phyloP scores from a whole-genome alignment of 1,284 basidiomycete genomes.

The Sutorius eximius region DNA sequence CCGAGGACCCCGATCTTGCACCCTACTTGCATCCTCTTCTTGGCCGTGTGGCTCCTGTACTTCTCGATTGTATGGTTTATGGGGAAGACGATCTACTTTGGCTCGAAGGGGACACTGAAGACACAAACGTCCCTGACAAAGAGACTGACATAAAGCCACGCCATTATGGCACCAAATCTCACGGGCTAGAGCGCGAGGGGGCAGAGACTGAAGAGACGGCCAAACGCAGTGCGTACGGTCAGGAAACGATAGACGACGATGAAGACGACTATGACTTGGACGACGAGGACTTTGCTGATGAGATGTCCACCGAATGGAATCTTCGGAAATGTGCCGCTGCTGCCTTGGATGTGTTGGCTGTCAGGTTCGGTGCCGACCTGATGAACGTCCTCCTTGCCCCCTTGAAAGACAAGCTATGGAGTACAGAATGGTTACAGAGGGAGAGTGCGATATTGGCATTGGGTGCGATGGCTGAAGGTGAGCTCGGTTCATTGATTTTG shows the following conservation, averaged over 20 bases:
- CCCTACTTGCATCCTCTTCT: conserved; percentile 86
- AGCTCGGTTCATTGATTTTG: conserved; percentile 20
- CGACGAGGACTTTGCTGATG: conserved; percentile 93
- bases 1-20: conserved; percentile 88
- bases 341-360: conserved; percentile 94
- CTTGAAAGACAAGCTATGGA: conserved; percentile 93
- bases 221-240: conserved; percentile 67
- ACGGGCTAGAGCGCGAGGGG: conserved; percentile 78
- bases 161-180: conserved; percentile 83
- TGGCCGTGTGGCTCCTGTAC: conserved; percentile 85
- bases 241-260: conserved; percentile 67
- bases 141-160: conserved; percentile 96
- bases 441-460: conserved; percentile 96
- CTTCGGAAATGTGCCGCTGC: conserved; percentile 97
- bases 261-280: conserved; percentile 86
- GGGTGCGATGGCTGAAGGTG: conserved; percentile 97
- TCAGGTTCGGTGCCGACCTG: conserved; percentile 86
- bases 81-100: conserved; percentile 95
- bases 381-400: conserved; percentile 88
- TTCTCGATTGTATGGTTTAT: conserved; percentile 97
- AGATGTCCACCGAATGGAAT: conserved; percentile 99
- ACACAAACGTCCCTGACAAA: conserved; percentile 89
- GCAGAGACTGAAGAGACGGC: conserved; percentile 47
- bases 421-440: conserved; percentile 89
- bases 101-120: conserved; percentile 91